Percentiles rank a stretch among this genome's conserved stretches.
Conservation (phyloP, 225 moss, liverwort and hornwort species). For the Thuidium tamariscinum region DNA sequence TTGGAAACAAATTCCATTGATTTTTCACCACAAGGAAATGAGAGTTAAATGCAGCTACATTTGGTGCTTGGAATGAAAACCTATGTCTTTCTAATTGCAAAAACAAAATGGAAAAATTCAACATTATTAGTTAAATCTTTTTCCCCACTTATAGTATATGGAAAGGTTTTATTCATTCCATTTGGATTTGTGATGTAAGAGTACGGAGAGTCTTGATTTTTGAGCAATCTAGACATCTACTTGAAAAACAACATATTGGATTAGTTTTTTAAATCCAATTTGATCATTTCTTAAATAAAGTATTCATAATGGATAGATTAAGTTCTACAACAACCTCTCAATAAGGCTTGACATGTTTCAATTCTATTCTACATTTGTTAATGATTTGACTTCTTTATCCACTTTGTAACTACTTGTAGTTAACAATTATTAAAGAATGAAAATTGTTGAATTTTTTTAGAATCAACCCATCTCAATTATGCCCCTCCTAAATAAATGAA, state of each 20-base stretch:
- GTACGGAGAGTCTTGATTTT: not conserved
- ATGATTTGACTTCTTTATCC: not conserved
- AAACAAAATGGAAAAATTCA: no score
- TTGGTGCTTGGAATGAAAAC: no score
- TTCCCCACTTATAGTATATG: not conserved
- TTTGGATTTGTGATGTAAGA: not conserved
- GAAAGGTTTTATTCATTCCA: not conserved
- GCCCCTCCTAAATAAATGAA: not conserved
- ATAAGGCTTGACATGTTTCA: not conserved
- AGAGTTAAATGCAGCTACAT: no score
- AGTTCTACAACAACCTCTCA: not conserved
- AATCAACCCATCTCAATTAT: no score
- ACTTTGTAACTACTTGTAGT: no score
- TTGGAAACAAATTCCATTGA: not conserved
- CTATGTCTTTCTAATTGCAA: no score
- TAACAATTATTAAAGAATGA: no score
- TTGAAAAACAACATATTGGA: accelerated
- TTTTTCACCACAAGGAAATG: not conserved
- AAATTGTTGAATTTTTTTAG: not conserved
- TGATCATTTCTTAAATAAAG: not conserved
- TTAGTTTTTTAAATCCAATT: not conserved
- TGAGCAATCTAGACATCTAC: accelerated
- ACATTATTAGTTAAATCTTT: no score
- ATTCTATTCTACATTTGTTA: not conserved
- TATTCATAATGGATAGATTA: not conserved